These are phyloP conservation scores for Echeveria elegans DNA, from an alignment of 164 flowering plant species.

Conservation along the genomic window DNA sequence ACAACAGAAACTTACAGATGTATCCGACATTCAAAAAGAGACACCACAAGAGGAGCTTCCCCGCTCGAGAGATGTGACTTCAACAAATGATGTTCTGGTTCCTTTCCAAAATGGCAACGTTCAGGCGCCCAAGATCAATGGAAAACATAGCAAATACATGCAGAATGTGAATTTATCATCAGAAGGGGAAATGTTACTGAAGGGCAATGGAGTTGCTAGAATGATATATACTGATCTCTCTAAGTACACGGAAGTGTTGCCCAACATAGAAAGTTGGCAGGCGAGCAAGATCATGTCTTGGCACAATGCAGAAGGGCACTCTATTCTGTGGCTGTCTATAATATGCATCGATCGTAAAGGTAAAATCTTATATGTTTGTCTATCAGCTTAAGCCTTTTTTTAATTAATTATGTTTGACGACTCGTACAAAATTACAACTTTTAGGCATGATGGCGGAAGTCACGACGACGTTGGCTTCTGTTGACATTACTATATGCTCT, in stretches of 20 bases:
- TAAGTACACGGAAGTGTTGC: slow-evolving; percentile 67
- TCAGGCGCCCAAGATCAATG: slow-evolving; percentile 63
- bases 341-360: slow-evolving; percentile 80
- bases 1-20: slow-evolving; percentile 27
- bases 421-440: not conserved
- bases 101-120: slow-evolving; percentile 29
- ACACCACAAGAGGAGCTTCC: slow-evolving; percentile 41
- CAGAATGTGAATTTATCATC: slow-evolving; percentile 42
- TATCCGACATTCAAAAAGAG: slow-evolving; percentile 27
- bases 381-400: not conserved
- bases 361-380: slow-evolving; percentile 17
- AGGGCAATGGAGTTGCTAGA: slow-evolving; percentile 52
- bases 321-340: slow-evolving; percentile 77
- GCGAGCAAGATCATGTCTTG: slow-evolving; percentile 66
- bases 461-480: slow-evolving; percentile 53
- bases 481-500: slow-evolving; percentile 64
- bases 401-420: not conserved
- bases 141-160: slow-evolving; percentile 65
- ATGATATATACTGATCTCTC: slow-evolving; percentile 46
- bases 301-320: slow-evolving; percentile 80
- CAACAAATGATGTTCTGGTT: slow-evolving; percentile 24
- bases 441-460: slow-evolving; percentile 93
- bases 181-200: slow-evolving; percentile 35
- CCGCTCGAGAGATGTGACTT: slow-evolving; percentile 33
- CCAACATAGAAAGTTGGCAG: slow-evolving; percentile 78